Base-by-base conservation (phyloP, 2,329 filamentous ascomycete genomes). In the Cladosporium sp. region DNA sequence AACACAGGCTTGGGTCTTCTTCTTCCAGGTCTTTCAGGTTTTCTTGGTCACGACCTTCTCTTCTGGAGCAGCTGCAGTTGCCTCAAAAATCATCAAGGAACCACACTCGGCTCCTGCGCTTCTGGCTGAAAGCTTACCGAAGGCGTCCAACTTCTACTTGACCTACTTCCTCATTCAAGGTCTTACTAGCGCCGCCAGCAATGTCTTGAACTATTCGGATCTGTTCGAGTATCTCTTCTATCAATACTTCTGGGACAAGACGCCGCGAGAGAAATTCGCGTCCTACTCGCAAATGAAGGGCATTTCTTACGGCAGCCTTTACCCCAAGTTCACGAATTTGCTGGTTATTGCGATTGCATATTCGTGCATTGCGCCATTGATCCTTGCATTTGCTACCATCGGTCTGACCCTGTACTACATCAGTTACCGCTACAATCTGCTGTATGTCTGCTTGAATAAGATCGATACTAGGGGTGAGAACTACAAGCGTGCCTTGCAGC, bases 361-460 rank as follows among this genome's bases (percentile, higher is more conserved):
- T 56, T 69, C 73, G 4, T 72, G 70, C 58, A 75, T 77, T 48
- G 73, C 74, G 7, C 74, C 74, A 3, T 58, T 77, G 3, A 69
- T 76, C 7, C 61, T 76, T 1, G 71, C 71, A 32, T 77, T 77
- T 54, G 68, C 71, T 4, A 65, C 66, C 6, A 59, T 75, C 12
- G 73, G 73, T 13, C 62, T 76, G 22, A 60, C 58, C 27, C 64
- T 76, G 6, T 68, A 74, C 53, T 77, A 76, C 60, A 54, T 75
- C 37, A 72, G 69, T 45, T 76, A 72, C 61, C 69, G 72, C 15
- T 76, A 77, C 65, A 75, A 74, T 53, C 66, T 76, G 56, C 67
- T 77, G 9, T 77, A 74, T 57, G 71, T 74, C 11, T 43, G 58
- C 20, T 73, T 73, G 58, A 72, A 71, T 52, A 71, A 71, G 51